Percentiles rank a stretch among this genome's conserved stretches.
phyloP scores from a whole-genome alignment of 1,284 basidiomycete species.

The Sutorius eximius region DNA sequence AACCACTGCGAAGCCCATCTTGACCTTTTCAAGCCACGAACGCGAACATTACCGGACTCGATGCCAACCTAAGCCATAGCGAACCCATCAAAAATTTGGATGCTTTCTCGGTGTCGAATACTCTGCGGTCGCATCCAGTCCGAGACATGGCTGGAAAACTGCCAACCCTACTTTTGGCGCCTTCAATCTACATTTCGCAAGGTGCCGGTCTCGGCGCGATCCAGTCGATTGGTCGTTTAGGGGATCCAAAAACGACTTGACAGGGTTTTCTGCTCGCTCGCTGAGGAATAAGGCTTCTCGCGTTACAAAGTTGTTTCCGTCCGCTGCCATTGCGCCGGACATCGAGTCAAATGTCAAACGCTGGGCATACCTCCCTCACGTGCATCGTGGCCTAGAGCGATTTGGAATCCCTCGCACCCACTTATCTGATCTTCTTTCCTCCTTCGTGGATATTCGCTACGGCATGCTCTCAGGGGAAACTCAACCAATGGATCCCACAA shows the following conservation, averaged over 20 bases:
- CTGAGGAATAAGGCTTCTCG: not conserved
- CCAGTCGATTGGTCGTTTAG: not conserved
- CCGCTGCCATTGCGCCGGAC: slow-evolving; percentile 7
- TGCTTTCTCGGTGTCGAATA: slow-evolving; percentile 10
- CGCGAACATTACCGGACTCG: no score
- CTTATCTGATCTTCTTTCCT: slow-evolving; percentile 30
- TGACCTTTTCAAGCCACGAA: not conserved
- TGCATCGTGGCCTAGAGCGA: slow-evolving; percentile 33
- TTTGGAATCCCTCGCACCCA: slow-evolving; percentile 40
- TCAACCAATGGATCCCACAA: not conserved
- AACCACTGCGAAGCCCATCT: not conserved
- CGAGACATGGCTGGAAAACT: no score
- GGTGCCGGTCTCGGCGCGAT: not conserved
- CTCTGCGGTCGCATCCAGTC: slow-evolving; percentile 10
- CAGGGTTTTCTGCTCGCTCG: not conserved
- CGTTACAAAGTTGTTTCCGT: not conserved
- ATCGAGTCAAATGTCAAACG: slow-evolving; percentile 21
- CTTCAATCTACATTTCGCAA: no score
- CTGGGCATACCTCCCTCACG: slow-evolving; percentile 33
- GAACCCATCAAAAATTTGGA: not conserved
- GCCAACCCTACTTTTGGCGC: no score
- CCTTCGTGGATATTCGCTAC: slow-evolving; percentile 32
- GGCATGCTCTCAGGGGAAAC: slow-evolving; percentile 25
- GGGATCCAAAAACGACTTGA: not conserved
- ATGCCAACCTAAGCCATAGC: not conserved